A percentile compares a stretch with the other conserved stretches of the same genome.
Evolutionary conservation across 192 early-diverging fungal species (phyloP).

Genomic region (Coemansia sp.): DNA sequence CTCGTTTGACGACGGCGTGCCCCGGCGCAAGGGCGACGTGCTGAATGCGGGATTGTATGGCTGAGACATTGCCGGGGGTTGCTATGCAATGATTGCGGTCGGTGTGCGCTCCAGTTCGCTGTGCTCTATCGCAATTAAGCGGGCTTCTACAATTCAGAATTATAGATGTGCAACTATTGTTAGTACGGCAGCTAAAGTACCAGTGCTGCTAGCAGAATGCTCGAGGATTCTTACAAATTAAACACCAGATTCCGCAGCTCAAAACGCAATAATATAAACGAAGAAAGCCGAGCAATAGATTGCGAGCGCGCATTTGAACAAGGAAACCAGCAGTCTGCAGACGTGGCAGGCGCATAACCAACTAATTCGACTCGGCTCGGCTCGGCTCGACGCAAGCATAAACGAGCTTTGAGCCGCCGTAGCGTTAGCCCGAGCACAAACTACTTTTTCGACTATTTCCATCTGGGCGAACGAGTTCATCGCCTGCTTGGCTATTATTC

Average conservation of each 20-base stretch:
- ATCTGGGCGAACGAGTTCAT: slow-evolving; percentile 35
- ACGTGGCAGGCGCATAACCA: slow-evolving; percentile 9
- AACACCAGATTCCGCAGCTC: background rate
- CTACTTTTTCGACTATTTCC: slow-evolving; percentile 41
- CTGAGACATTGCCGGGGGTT: slow-evolving; percentile 3
- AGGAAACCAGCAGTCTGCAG: background rate
- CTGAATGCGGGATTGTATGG: background rate
- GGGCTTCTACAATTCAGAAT: background rate
- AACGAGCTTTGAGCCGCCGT: no score
- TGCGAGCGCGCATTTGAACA: background rate
- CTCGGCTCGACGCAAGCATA: no score
- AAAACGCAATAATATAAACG: background rate
- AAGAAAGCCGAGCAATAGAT: background rate
- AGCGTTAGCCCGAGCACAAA: slow-evolving; percentile 30
- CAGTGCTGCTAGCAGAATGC: background rate
- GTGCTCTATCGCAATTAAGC: background rate
- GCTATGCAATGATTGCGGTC: background rate
- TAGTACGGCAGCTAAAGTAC: background rate
- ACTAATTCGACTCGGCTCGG: background rate
- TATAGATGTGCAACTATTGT: background rate
- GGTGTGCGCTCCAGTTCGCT: background rate
- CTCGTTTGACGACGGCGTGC: slow-evolving; percentile 42
- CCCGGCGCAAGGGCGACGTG: slow-evolving; percentile 38
- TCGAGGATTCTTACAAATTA: background rate
- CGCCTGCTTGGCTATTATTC: slow-evolving; percentile 32